Conservation (phyloP, 305 asterid species). For the Vinca major region DNA sequence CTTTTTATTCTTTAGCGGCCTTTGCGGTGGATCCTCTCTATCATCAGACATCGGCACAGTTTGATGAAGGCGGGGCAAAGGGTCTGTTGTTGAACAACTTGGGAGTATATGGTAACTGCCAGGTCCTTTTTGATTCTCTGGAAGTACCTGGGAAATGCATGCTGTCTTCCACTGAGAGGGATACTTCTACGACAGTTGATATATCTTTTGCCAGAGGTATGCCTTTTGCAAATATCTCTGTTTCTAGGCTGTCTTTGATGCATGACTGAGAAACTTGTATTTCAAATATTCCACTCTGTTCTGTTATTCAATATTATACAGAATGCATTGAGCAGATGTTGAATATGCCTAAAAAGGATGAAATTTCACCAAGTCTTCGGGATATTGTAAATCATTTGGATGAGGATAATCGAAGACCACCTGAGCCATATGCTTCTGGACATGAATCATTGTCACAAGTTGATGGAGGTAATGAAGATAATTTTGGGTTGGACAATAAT, state of each 20-base stretch:
- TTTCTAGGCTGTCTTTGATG: slow-evolving; percentile 10
- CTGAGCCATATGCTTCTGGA: slow-evolving; percentile 35
- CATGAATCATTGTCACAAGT: slow-evolving; percentile 41
- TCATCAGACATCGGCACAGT: slow-evolving; percentile 98
- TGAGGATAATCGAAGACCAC: slow-evolving; percentile 48
- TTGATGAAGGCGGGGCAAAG: slow-evolving; percentile 99
- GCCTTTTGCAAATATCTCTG: slow-evolving; percentile 17
- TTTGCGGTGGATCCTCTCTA: slow-evolving; percentile 96
- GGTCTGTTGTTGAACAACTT: slow-evolving; percentile 91
- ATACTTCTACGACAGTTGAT: slow-evolving; percentile 44
- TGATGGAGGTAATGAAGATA: slow-evolving; percentile 27
- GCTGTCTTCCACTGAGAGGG: slow-evolving; percentile 29
- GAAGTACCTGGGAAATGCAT: slow-evolving; percentile 82
- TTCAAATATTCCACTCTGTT: background rate
- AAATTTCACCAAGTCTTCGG: slow-evolving; percentile 80
- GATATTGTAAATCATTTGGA: slow-evolving; percentile 56
- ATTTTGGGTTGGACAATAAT: slow-evolving; percentile 37
- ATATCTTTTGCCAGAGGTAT: slow-evolving; percentile 75
- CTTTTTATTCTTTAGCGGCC: slow-evolving; percentile 33
- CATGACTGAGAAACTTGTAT: background rate
- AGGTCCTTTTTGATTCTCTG: slow-evolving; percentile 80
- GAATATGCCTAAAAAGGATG: slow-evolving; percentile 45
- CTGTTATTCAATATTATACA: slow-evolving; percentile 21
- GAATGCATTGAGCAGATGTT: slow-evolving; percentile 68
- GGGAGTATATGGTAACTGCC: slow-evolving; percentile 85